Evolutionary conservation across 78 protist genomes (phyloP).

Genomic region (Protostelium mycophagum): DNA sequence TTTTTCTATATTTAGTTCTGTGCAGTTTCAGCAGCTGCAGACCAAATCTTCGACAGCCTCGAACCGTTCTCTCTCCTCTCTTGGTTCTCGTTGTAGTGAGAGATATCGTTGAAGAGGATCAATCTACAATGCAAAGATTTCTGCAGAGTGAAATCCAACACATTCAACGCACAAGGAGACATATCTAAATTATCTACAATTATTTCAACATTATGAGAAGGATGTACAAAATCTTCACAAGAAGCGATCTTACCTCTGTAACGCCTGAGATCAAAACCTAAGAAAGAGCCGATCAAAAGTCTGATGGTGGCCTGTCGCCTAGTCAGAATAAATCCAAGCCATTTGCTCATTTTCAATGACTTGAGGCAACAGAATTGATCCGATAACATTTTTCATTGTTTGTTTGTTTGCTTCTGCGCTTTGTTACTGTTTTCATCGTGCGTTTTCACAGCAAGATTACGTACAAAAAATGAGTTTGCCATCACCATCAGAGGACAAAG

Average conservation of each 20-base stretch:
- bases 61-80: neutral
- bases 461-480: neutral
- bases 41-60: neutral
- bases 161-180: slow-evolving; percentile 4
- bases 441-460: no score
- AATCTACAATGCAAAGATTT: neutral
- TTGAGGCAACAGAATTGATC: no score
- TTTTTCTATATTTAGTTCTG: no score
- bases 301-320: neutral
- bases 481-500: neutral
- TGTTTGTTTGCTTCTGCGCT: no score
- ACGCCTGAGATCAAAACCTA: slow-evolving; percentile 9
- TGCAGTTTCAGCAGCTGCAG: no score
- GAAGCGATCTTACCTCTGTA: slow-evolving; percentile 4
- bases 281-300: slow-evolving; percentile 1
- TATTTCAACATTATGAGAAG: neutral
- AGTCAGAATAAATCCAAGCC: neutral
- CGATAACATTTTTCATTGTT: no score
- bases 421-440: no score
- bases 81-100: slow-evolving; percentile 5
- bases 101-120: slow-evolving; percentile 1
- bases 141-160: neutral
- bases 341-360: neutral
- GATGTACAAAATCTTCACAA: slow-evolving; percentile 2
- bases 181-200: neutral